Evolutionary conservation across 148 eudicot genomes (phyloP).

Genomic region (Pouteria glomerata): DNA sequence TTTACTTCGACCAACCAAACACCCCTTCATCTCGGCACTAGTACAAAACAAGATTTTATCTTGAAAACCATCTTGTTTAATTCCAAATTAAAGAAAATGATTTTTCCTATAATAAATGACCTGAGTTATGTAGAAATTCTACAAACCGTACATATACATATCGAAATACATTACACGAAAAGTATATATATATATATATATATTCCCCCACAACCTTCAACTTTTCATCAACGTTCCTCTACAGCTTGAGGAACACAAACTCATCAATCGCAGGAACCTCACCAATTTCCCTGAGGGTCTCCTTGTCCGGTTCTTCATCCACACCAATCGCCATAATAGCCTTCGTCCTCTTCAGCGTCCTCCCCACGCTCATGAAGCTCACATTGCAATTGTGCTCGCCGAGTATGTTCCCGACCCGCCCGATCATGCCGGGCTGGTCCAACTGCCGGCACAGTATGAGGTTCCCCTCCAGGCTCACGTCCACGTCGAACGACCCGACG

Average conservation of each 20-base stretch:
- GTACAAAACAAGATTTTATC: too few species aligned
- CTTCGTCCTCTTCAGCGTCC: slow-evolving; percentile 42
- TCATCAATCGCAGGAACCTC: slow-evolving; percentile 63
- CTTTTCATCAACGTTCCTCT: too few species aligned
- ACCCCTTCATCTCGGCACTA: too few species aligned
- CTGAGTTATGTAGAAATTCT: too few species aligned
- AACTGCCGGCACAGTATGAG: slow-evolving; percentile 62
- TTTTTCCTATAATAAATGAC: too few species aligned
- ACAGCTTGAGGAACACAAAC: slow-evolving; percentile 62
- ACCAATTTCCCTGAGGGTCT: slow-evolving; percentile 53
- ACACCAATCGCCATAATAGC: slow-evolving; percentile 85
- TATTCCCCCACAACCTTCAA: too few species aligned
- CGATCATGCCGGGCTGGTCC: slow-evolving; percentile 85
- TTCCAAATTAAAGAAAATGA: too few species aligned
- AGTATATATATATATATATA: too few species aligned
- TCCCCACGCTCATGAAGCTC: slow-evolving; percentile 76
- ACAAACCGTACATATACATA: too few species aligned
- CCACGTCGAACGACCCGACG: slow-evolving; percentile 66
- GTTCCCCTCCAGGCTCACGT: slow-evolving; percentile 70
- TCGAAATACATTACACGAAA: too few species aligned
- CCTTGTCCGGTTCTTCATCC: slow-evolving; percentile 56
- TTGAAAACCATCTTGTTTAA: too few species aligned
- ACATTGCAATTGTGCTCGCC: slow-evolving; percentile 64
- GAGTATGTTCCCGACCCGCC: slow-evolving; percentile 59
- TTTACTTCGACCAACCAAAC: too few species aligned